Conservation (phyloP, 225 moss, liverwort and hornwort genomes). For the Neckera pumila region DNA sequence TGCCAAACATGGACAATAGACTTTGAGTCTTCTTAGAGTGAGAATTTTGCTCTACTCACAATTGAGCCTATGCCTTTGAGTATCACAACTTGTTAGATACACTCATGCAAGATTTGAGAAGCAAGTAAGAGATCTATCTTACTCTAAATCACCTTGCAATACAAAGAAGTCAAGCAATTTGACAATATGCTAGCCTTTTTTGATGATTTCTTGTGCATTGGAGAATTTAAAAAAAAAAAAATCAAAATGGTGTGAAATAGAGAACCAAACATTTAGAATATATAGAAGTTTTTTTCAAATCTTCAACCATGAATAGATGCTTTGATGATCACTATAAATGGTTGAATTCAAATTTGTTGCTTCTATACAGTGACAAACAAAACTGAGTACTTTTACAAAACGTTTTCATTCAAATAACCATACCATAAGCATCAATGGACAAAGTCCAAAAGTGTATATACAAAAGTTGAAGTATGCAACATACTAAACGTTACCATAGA, state of each 20-base stretch:
- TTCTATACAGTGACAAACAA: no score
- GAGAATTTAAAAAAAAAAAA: not conserved
- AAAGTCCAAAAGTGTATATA: no score
- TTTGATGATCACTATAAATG: not conserved
- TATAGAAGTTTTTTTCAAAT: not conserved
- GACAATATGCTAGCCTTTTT: not conserved
- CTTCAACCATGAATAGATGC: not conserved
- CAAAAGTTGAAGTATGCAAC: no score
- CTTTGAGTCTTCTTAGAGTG: not conserved
- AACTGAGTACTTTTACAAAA: no score
- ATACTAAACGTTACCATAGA: no score
- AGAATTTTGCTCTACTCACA: not conserved
- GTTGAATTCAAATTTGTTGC: not conserved
- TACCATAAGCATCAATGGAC: no score
- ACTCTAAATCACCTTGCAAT: not conserved
- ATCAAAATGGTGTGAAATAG: not conserved
- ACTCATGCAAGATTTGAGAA: not conserved
- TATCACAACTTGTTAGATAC: not conserved
- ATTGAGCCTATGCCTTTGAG: not conserved
- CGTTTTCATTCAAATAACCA: no score
- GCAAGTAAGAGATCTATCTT: not conserved
- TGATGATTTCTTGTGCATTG: not conserved
- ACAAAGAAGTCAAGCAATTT: not conserved
- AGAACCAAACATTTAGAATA: not conserved
- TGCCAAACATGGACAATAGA: not conserved